phyloP scores from a whole-genome alignment of 2,329 filamentous ascomycete genomes.

The Arthroderma sp. region DNA sequence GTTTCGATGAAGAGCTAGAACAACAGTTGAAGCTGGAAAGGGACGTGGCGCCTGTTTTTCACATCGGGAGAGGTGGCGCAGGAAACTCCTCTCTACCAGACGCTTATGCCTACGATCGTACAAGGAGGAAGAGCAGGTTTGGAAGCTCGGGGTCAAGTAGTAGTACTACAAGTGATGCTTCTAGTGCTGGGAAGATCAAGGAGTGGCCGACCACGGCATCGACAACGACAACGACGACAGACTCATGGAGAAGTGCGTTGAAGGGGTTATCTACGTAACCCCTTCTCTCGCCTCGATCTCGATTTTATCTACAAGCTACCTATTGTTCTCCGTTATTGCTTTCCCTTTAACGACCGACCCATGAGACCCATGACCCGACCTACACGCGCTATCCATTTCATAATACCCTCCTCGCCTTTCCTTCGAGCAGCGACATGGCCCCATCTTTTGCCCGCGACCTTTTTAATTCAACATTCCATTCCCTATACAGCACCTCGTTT shows the following conservation, averaged over 20 bases:
- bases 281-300: neutral
- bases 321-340: neutral
- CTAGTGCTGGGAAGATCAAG: constrained; percentile 1
- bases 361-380: constrained; percentile 4
- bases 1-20: constrained; percentile 53
- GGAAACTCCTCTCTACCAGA: constrained; percentile 36
- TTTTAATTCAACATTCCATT: no score
- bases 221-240: neutral
- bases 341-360: constrained; percentile 4
- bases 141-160: constrained; percentile 3
- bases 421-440: no score
- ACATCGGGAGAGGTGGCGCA: constrained; percentile 49
- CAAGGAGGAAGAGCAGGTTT: constrained; percentile 20
- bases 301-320: neutral
- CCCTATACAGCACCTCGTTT: no score
- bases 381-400: no score
- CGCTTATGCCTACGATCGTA: constrained; percentile 9
- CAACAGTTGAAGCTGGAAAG: constrained; percentile 40
- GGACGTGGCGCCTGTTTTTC: constrained; percentile 47
- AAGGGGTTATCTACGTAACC: neutral
- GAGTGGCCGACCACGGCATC: constrained; percentile 1
- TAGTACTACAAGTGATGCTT: neutral
- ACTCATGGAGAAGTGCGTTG: constrained; percentile 2
- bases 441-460: no score
- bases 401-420: neutral